A percentile compares a stretch with the other conserved stretches of the same genome.
Evolutionary conservation across 2,329 filamentous ascomycete genomes (phyloP).

Genomic region (Botrytis elliptica): DNA sequence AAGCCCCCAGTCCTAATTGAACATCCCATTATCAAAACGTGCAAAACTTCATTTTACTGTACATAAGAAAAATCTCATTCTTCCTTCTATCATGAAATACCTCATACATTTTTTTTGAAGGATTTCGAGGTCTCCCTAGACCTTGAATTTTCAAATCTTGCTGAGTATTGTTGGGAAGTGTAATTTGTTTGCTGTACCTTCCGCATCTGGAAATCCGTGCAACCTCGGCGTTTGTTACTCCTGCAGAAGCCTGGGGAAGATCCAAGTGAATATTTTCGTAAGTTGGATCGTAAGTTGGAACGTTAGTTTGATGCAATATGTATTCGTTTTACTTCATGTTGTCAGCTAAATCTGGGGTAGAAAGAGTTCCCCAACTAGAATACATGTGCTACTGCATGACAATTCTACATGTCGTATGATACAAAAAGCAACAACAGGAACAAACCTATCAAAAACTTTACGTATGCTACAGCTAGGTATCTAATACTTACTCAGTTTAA

Average conservation of each 20-base stretch:
- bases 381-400: background rate
- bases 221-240: background rate
- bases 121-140: no score
- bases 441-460: background rate
- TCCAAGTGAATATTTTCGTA: background rate
- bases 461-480: background rate
- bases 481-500: background rate
- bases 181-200: background rate
- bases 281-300: background rate
- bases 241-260: background rate
- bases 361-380: background rate
- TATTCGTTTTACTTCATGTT: background rate
- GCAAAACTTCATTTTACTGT: background rate
- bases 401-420: background rate
- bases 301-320: background rate
- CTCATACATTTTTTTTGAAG: background rate
- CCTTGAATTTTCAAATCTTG: background rate
- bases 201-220: background rate
- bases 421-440: background rate
- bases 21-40: slow-evolving; percentile 3
- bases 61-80: background rate
- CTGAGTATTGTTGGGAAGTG: background rate
- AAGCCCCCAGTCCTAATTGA: background rate
- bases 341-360: background rate
- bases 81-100: background rate